A percentile compares a stretch with the other conserved stretches of the same genome.
These are phyloP conservation scores for Populus pruinosa DNA, from an alignment of 345 rosid genomes.

Conservation along the genomic window DNA sequence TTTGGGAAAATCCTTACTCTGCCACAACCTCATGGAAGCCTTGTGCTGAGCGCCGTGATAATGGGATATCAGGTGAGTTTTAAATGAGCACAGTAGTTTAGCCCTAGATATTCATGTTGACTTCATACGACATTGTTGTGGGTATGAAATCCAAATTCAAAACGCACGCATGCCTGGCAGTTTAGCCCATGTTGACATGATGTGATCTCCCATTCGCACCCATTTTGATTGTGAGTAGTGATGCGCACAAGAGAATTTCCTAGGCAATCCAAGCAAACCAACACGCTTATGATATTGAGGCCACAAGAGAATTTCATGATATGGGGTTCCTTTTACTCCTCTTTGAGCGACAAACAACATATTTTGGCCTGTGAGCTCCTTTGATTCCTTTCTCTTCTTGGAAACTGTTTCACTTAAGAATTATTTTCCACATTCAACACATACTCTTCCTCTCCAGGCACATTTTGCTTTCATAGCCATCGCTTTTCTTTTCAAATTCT, in stretches of 20 bases:
- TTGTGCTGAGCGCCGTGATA: constrained; percentile 85
- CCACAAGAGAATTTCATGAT: too few relatives aligned
- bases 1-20: constrained; percentile 93
- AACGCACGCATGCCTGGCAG: background rate
- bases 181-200: background rate
- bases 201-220: background rate
- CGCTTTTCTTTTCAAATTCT: constrained; percentile 60
- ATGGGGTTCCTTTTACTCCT: too few relatives aligned
- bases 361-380: constrained; percentile 62
- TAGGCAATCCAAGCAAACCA: background rate
- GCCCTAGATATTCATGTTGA: background rate
- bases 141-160: background rate
- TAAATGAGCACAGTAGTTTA: background rate
- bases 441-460: constrained; percentile 15
- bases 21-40: constrained; percentile 99
- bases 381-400: constrained; percentile 66
- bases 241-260: background rate
- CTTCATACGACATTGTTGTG: background rate
- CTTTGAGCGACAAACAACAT: constrained; percentile 21
- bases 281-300: background rate
- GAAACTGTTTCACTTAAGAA: constrained; percentile 33
- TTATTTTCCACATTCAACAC: constrained; percentile 26
- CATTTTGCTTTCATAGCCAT: constrained; percentile 61
- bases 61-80: constrained; percentile 69
- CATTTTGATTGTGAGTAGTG: background rate